Evolutionary conservation across 73 alveolate genomes (phyloP), one percentile per base, ranked within the genome.

Genomic region (Blepharisma japonicum): DNA sequence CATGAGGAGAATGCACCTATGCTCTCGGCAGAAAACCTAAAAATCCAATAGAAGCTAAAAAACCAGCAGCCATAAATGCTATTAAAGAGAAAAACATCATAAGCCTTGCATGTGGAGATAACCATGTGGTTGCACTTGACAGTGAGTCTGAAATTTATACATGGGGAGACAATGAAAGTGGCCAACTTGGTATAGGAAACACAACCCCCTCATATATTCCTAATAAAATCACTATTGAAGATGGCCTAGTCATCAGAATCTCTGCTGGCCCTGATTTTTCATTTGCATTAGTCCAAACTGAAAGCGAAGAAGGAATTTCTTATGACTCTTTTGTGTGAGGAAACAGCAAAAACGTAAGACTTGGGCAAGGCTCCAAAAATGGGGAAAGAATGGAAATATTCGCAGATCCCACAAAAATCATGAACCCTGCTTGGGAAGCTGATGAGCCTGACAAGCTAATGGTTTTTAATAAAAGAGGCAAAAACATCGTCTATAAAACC

Each of bases 81-180:
- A 20, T 61, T 20, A 14, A 20, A 49, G 81, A 45, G 11, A 14
- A 77, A 14, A 55, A 77, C 23, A 71, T 42, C 49, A 55, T 83
- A 23, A 20, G 6, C 7, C 78, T 83, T 6, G 84, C 90, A 6
- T 78, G 92, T 47, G 95, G 95, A 21, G 77, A 71, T 21, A 80
- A 80, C 53, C 95, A 88, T 77, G 87, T 88, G 0, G 48, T 88
- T 6, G 89, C 92, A 6, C 14, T 88, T 7, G 51, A 88, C 9
- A 25, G 47, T 21, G 90, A 88, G 32, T 78, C 81, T 45, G 49
- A 80, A 39, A 84, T 85, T 6, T 85, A 55, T 70, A 85, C 83
- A 6, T 89, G 93, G 93, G 96, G 96, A 68, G 51, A 27, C 7
- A 84, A 84, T 47, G 46, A 42, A 9, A 23, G 2, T n/a, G 85